Percentiles rank a stretch among this genome's conserved stretches.
Evolutionary conservation across 768 basidiomycete species (phyloP).

Genomic region (Clitopilus hobsonii): DNA sequence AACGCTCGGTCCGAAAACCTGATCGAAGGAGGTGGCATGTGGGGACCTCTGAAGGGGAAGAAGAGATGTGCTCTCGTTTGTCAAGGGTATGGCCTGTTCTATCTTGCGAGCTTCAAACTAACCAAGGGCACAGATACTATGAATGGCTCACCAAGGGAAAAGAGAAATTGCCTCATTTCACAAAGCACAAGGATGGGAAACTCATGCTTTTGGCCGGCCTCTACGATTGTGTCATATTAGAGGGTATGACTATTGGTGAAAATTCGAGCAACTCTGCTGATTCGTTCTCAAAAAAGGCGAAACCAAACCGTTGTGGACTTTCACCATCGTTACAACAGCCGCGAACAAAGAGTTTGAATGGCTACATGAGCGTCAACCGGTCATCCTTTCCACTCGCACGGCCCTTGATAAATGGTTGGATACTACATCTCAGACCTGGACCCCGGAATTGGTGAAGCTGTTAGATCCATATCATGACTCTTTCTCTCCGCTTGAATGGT

Average conservation of each 20-base stretch:
- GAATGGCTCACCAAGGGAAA: conserved; percentile 91
- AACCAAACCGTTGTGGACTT: conserved; percentile 65
- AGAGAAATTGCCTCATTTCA: conserved; percentile 77
- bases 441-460: conserved; percentile 48
- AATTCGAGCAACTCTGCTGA: neutral
- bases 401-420: conserved; percentile 79
- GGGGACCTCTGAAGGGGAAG: conserved; percentile 75
- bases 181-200: conserved; percentile 55
- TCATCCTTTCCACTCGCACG: conserved; percentile 61
- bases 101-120: neutral
- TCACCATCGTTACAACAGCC: conserved; percentile 84
- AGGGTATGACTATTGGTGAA: conserved; percentile 38
- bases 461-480: conserved; percentile 56
- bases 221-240: conserved; percentile 69
- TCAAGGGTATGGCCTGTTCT: conserved; percentile 45
- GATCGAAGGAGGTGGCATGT: conserved; percentile 72
- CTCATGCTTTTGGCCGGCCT: conserved; percentile 87
- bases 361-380: conserved; percentile 91
- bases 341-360: conserved; percentile 68
- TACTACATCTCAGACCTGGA: conserved; percentile 65
- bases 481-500: conserved; percentile 63
- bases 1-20: conserved; percentile 89
- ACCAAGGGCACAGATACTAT: conserved; percentile 61
- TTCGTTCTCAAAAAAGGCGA: conserved; percentile 38
- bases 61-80: conserved; percentile 85